Conservation (phyloP, 2,329 filamentous ascomycete genomes). For the Aspergillus sp. region DNA sequence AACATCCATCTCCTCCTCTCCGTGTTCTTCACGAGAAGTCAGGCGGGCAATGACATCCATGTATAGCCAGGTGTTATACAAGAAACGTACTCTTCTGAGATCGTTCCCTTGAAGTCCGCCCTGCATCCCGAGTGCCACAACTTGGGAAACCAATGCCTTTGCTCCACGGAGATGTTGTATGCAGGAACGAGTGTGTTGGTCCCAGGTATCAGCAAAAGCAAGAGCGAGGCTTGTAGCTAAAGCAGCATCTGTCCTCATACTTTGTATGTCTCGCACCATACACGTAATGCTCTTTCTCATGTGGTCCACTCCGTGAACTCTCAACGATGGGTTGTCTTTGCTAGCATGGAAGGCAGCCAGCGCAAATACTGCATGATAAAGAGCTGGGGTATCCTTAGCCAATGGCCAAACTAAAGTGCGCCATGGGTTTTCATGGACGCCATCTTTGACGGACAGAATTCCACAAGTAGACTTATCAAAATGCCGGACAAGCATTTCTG, state of each 20-base stretch:
- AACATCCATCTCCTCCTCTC: conserved; percentile 47
- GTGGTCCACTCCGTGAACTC: conserved; percentile 66
- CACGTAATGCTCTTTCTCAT: conserved; percentile 64
- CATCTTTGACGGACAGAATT: conserved; percentile 70
- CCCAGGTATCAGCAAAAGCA: conserved; percentile 71
- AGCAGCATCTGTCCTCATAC: conserved; percentile 64
- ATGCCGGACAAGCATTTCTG: conserved; percentile 62
- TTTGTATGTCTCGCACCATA: conserved; percentile 59
- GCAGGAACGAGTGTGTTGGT: conserved; percentile 66
- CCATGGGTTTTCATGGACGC: conserved; percentile 69
- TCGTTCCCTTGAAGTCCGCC: conserved; percentile 45
- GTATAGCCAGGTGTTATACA: conserved; percentile 72
- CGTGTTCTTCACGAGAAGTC: conserved; percentile 61
- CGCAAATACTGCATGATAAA: conserved; percentile 67
- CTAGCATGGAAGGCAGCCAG: conserved; percentile 69
- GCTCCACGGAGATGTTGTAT: conserved; percentile 69
- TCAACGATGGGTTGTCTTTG: conserved; percentile 56
- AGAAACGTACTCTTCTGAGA: conserved; percentile 59
- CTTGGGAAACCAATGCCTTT: conserved; percentile 61
- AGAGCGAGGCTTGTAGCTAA: conserved; percentile 69
- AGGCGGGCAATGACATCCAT: conserved; percentile 71
- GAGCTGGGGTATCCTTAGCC: conserved; percentile 61
- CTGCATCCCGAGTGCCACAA: conserved; percentile 47
- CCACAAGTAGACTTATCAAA: conserved; percentile 69
- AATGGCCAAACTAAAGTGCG: conserved; percentile 69